Base-by-base conservation (phyloP, 23 red algal species). In the Gracilaria gracilis region DNA sequence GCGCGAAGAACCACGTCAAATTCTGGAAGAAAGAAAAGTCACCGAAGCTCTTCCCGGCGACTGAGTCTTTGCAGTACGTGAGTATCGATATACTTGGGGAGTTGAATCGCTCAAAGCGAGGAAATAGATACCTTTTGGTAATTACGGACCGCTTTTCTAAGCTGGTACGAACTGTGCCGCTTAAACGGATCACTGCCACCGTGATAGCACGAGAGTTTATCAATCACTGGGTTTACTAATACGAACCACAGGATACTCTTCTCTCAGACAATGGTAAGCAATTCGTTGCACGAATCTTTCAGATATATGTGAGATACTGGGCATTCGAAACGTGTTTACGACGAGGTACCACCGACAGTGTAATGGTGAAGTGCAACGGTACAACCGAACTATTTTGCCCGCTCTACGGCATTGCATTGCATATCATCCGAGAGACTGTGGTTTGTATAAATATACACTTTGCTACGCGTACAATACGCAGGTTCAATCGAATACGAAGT, bases 331-430 rank as follows among this genome's bases (percentile, higher is more conserved):
- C 31, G 25, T 89, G 11, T 79, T 54, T 47, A 89, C 86, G 49
- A 75, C 86, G 50, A 80, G 34, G 7, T 77, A 88, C 33, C 71
- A 78, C 51, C 85, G 42, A 25, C 46, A 88, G 47, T n/a, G 6
- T 20, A 74, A 88, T 25, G 85, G 85, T 27, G 67, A 78, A 28
- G 85, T 88, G 85, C 12, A 88, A 31, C 66, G 85, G 12, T 88
- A 53, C 65, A 88, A 88, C 85, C 67, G 85, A 0, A 81, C 77
- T 2, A 16, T 58, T 2, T 14, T 58, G 6, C 1, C 33, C 48
- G 48, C 77, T 20, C 15, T 58, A 17, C 25, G 55, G 47, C 27
- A 55, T 4, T 81, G 28, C 48, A 1, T 81, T 4, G 48, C 0
- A 28, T 47, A 58, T 28, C 47, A 81, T 29, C 72, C 2, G 6